Evolutionary conservation across 345 rosid genomes (phyloP).

Genomic region (Orychophragmus violaceus): DNA sequence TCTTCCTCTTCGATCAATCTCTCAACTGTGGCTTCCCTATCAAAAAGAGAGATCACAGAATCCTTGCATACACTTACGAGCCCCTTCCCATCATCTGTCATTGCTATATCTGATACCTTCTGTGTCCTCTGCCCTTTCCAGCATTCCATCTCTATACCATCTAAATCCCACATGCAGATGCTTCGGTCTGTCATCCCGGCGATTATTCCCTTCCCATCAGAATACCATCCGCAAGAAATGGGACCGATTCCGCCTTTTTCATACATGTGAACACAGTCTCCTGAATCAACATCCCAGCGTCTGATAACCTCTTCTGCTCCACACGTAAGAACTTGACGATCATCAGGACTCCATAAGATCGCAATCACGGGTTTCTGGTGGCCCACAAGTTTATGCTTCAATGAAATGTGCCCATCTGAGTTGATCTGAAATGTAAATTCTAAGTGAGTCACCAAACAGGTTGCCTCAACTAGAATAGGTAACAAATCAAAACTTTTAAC

Average conservation of each 20-base stretch:
- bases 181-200: constrained; percentile 56
- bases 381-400: constrained; percentile 48
- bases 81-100: constrained; percentile 63
- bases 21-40: constrained; percentile 51
- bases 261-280: constrained; percentile 47
- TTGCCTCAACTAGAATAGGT: background rate
- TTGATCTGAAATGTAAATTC: constrained; percentile 35
- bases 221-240: constrained; percentile 72
- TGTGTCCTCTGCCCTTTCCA: constrained; percentile 63
- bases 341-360: constrained; percentile 64
- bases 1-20: constrained; percentile 59
- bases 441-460: constrained; percentile 5
- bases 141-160: constrained; percentile 57
- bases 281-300: constrained; percentile 60
- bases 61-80: constrained; percentile 53
- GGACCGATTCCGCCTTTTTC: constrained; percentile 48
- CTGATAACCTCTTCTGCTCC: constrained; percentile 59
- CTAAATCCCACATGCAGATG: constrained; percentile 67
- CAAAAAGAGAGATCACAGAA: constrained; percentile 43
- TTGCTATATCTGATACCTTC: constrained; percentile 54
- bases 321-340: constrained; percentile 58
- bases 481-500: background rate
- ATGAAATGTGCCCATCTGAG: constrained; percentile 34
- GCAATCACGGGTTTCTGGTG: constrained; percentile 50
- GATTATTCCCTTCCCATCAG: constrained; percentile 46